A percentile compares a stretch with the other conserved stretches of the same genome.
Evolutionary conservation across 768 basidiomycete species (phyloP).

Genomic region (Mycena rebaudengoi): DNA sequence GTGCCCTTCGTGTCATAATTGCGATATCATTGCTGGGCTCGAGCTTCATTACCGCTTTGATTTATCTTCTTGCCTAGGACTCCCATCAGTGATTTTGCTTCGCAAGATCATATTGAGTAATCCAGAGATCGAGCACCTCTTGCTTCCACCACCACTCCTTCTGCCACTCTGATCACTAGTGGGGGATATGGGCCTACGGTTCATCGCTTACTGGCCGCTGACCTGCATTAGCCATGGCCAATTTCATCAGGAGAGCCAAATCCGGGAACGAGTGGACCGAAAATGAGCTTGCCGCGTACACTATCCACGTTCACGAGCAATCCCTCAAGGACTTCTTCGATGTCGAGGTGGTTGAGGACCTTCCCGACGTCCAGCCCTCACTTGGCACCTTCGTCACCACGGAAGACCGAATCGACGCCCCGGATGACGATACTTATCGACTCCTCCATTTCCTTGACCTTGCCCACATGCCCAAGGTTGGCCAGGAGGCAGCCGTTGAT

Average conservation of each 20-base stretch:
- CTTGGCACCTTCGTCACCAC: conserved; percentile 26
- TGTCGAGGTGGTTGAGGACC: background rate
- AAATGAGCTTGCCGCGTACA: conserved; percentile 10
- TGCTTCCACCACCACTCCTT: no score
- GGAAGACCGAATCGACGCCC: conserved; percentile 27
- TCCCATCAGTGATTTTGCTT: no score
- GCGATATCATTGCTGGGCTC: conserved; percentile 7
- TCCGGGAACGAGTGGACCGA: conserved; percentile 21
- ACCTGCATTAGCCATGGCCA: conserved; percentile 17
- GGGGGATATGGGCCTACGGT: no score
- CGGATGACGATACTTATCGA: conserved; percentile 29
- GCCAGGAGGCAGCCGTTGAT: conserved; percentile 34
- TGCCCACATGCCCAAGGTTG: conserved; percentile 29
- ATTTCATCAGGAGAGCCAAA: conserved; percentile 23
- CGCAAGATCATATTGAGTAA: no score
- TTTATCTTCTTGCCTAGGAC: conserved; percentile 4
- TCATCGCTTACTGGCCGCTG: background rate
- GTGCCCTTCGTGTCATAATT: background rate
- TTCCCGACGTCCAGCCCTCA: conserved; percentile 23
- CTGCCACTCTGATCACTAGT: no score
- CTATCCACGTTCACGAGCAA: conserved; percentile 24
- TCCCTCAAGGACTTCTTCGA: conserved; percentile 32
- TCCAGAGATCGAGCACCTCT: no score
- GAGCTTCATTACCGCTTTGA: background rate
- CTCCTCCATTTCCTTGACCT: conserved; percentile 32